Base-by-base conservation (phyloP, 192 early-diverging fungal genomes). In the Coemansia sp. region DNA sequence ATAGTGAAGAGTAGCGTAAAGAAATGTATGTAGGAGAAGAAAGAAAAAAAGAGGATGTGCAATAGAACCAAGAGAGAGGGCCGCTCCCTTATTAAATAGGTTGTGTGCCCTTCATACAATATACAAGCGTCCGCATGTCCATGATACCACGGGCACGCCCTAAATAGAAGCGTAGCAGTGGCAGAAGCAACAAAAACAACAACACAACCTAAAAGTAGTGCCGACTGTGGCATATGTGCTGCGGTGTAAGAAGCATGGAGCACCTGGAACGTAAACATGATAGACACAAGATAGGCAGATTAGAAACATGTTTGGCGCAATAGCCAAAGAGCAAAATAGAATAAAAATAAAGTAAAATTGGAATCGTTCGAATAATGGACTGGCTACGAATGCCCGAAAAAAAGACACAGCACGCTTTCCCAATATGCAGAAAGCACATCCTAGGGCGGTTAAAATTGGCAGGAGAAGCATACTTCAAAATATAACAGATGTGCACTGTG, bases 391-490 rank as follows among this genome's bases (percentile, higher is more conserved):
- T 38, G 57, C 9, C 57, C 57, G n/a, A 41, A 38, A 59, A 59
- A 26, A 57, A 41, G n/a, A 38, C 52, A 54, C 23, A 26, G 9
- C 26, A 23, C 38, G 39, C 16, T 9, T 0, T 15, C 57, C n/a
- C 56, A 19, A 26, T 41, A 59, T 40, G 39, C 13, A 9, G 32
- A 12, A 23, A 59, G 57, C 39, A 59, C 57, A 59, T 59, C 39
- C 57, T 6, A 32, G 32, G n/a, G 39, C 57, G 57, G 57, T 59
- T 59, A 59, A 59, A 59, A 41, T 39, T 59, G 37, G 39, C 57
- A 59, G 19, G 26, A 50, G 26, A 11, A 18, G 9, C 26, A 38
- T 16, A 32, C 39, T 40, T 41, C 39, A 59, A 38, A 59, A 59
- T 59, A 59, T 59, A 19, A 38, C 37, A 32, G 39, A 40, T 38